These are phyloP conservation scores for Neurospora sp. DNA, from an alignment of 2,329 filamentous ascomycete species.

Conservation along the genomic window DNA sequence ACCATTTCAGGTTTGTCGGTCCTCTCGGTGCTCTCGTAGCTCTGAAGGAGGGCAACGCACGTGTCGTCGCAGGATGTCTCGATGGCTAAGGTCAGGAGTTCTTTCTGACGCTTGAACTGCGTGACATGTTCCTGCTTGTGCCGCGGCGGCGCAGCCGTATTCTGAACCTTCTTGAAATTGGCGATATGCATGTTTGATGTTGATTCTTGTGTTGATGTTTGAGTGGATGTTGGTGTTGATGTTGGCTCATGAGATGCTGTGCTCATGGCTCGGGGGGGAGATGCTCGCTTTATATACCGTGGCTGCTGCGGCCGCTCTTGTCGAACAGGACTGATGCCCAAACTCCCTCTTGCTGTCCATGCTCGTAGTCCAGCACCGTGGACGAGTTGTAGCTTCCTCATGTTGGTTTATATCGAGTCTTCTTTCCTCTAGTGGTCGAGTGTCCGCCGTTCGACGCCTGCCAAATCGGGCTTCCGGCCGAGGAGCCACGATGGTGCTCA, in stretches of 20 bases:
- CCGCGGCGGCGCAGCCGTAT: background rate
- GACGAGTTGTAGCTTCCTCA: background rate
- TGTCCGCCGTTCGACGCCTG: background rate
- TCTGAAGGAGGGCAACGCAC: conserved; percentile 65
- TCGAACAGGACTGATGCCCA: background rate
- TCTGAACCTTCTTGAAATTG: background rate
- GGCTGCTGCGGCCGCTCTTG: background rate
- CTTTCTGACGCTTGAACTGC: background rate
- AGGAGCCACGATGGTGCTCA: background rate
- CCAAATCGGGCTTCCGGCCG: background rate
- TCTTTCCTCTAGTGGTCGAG: background rate
- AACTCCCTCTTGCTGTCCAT: background rate
- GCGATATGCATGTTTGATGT: background rate
- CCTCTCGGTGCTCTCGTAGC: background rate
- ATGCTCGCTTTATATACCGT: background rate
- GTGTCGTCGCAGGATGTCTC: conserved; percentile 91
- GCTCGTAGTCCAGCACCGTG: background rate
- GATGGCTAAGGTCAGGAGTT: conserved; percentile 38
- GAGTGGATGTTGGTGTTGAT: background rate
- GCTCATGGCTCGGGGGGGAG: background rate
- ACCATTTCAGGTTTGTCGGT: conserved; percentile 33
- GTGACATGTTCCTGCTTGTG: background rate
- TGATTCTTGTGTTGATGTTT: background rate
- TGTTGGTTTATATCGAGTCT: background rate
- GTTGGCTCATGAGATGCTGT: background rate